Percentiles rank a stretch among this genome's conserved stretches.
phyloP scores from a whole-genome alignment of 805 yeast species.

The Schwanniomyces yamadae region DNA sequence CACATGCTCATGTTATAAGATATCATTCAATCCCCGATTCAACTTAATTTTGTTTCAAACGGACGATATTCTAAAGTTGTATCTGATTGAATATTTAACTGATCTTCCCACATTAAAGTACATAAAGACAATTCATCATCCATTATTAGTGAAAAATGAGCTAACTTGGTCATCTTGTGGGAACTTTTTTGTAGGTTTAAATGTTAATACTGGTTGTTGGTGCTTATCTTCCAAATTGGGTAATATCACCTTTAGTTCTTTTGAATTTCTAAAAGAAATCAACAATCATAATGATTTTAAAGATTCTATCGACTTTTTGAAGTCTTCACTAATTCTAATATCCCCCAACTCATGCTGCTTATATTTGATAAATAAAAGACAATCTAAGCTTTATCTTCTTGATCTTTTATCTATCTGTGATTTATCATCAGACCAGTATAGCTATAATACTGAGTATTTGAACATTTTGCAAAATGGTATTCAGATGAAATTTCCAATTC shows the following conservation, averaged over 20 bases:
- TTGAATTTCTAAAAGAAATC: constrained; percentile 21
- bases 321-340: constrained; percentile 22
- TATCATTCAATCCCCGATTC: constrained; percentile 23
- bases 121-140: constrained; percentile 10
- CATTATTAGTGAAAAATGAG: constrained; percentile 1
- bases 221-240: constrained; percentile 36
- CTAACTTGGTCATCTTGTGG: constrained; percentile 39
- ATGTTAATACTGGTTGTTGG: constrained; percentile 26
- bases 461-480: constrained; percentile 17
- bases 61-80: constrained; percentile 6
- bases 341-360: constrained; percentile 22
- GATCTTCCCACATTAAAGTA: constrained; percentile 7
- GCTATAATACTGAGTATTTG: constrained; percentile 27
- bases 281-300: constrained; percentile 12
- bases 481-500: constrained; percentile 29
- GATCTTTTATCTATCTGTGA: constrained; percentile 14
- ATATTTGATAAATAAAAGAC: constrained; percentile 13
- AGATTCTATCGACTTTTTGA: constrained; percentile 20
- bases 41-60: constrained; percentile 18
- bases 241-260: constrained; percentile 25
- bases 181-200: constrained; percentile 23
- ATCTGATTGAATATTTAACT: constrained; percentile 10
- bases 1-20: neutral
- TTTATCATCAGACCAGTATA: constrained; percentile 13
- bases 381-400: constrained; percentile 19